Percentiles rank a stretch among this genome's conserved stretches.
Conservation (phyloP, 352 stramenopile species). For the Bremia lactucae region DNA sequence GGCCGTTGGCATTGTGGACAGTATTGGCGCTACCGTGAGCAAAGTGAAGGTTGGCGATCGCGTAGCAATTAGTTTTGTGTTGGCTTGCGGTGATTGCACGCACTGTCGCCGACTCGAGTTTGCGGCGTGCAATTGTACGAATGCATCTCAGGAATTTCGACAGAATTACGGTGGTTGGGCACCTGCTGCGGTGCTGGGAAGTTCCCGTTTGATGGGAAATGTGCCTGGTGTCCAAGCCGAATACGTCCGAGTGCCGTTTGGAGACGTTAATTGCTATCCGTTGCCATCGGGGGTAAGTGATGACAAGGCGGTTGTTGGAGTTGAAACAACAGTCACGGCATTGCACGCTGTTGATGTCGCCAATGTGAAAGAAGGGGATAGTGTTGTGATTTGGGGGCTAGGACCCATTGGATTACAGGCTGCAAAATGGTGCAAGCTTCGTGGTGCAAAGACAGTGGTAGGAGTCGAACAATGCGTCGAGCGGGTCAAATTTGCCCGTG, state of each 20-base stretch:
- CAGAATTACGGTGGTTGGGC: slow-evolving; percentile 56
- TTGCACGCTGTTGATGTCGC: slow-evolving; percentile 55
- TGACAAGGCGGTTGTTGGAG: slow-evolving; percentile 56
- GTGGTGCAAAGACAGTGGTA: slow-evolving; percentile 47
- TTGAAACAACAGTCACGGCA: slow-evolving; percentile 42
- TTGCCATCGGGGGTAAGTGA: slow-evolving; percentile 39
- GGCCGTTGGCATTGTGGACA: slow-evolving; percentile 48
- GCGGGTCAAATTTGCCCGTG: slow-evolving; percentile 41
- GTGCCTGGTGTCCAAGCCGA: slow-evolving; percentile 60
- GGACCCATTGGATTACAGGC: slow-evolving; percentile 46
- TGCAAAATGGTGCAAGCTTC: slow-evolving; percentile 52
- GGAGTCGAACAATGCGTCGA: slow-evolving; percentile 40
- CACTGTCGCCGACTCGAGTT: slow-evolving; percentile 52
- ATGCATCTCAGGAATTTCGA: slow-evolving; percentile 54
- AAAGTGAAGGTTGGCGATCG: slow-evolving; percentile 52
- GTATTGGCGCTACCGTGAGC: slow-evolving; percentile 33
- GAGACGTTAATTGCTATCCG: slow-evolving; percentile 59
- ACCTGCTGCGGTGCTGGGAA: slow-evolving; percentile 49
- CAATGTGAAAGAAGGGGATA: slow-evolving; percentile 30
- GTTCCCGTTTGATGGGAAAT: slow-evolving; percentile 39
- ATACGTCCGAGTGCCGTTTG: slow-evolving; percentile 66
- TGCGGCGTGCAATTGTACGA: slow-evolving; percentile 59
- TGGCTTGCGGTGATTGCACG: slow-evolving; percentile 58
- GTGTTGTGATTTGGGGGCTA: slow-evolving; percentile 61
- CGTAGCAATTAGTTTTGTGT: slow-evolving; percentile 60